Evolutionary conservation across 305 asterid species (phyloP), one percentile per base, ranked within the genome.

Genomic region (Solanum hybrid): DNA sequence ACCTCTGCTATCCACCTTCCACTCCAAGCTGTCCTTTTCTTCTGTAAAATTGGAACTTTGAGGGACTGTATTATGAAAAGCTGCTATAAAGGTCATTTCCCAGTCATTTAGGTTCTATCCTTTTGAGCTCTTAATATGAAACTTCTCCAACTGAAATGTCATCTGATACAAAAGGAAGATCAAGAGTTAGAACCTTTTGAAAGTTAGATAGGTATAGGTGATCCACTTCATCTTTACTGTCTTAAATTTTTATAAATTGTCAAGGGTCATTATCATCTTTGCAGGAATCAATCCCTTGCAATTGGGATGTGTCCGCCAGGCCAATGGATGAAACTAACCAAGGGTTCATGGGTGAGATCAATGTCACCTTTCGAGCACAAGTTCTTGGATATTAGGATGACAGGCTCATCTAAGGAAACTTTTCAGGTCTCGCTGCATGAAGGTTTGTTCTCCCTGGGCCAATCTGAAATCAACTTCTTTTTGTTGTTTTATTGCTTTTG

Each of bases 321-420:
- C 82, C 95, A 95, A 89, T 96, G 99, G 99, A 95, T 94, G 94
- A 94, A 94, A 91, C 94, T 97, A 89, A 91, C 91, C 36, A 92
- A 95, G 89, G 98, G 96, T 10, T 90, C 91, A 24, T 97, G 98
- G 99, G 90, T 93, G 88, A 91, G 93, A 91, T 90, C 98, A 17
- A 94, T 97, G 99, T 97, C 99, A 27, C 99, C 98, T 61, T 97
- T 94, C 93, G 99, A 94, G 92, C 92, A 94, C 94, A 96, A 90
- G 94, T 90, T 97, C 85, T 89, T 97, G 89, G 99, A 96, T 91
- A 88, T 97, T 87, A 94, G 98, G 91, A 90, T 94, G 90, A 91
- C 82, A n/a, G 92, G 95, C 88, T 92, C 97, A 88, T 89, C 91
- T 89, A 91, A 94, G 70, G 95, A 92, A 81, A 93, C 91, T 89